phyloP scores from a whole-genome alignment of 306 rosid species.

The Begonia fuchsioides region DNA sequence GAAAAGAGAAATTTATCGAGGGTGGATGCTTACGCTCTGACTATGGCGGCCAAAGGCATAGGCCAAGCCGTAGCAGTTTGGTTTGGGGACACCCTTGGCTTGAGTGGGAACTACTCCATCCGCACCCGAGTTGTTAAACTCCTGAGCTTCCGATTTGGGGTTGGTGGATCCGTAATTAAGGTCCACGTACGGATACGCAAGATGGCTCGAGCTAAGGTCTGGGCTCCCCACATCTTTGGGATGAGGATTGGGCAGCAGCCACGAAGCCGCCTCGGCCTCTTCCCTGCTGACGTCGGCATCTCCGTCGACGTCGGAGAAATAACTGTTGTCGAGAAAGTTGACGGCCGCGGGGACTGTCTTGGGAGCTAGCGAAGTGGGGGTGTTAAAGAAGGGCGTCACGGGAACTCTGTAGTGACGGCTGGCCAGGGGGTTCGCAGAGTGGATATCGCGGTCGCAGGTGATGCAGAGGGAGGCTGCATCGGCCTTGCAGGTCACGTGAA shows the following conservation, averaged over 20 bases:
- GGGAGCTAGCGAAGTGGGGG: constrained; percentile 5
- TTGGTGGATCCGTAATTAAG: constrained; percentile 49
- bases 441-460: constrained; percentile 82
- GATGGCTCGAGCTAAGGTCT: constrained; percentile 50
- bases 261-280: constrained; percentile 89
- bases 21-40: constrained; percentile 61
- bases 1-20: neutral
- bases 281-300: constrained; percentile 54
- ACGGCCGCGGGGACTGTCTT: constrained; percentile 11
- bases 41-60: constrained; percentile 38
- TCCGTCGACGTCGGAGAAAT: constrained; percentile 37
- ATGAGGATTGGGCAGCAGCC: constrained; percentile 57
- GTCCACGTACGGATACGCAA: constrained; percentile 43
- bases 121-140: constrained; percentile 44
- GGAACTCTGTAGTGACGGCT: constrained; percentile 77
- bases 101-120: constrained; percentile 82
- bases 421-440: constrained; percentile 89
- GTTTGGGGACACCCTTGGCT: constrained; percentile 22
- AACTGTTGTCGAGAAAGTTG: constrained; percentile 38
- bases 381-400: constrained; percentile 30
- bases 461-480: constrained; percentile 86
- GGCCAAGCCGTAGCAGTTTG: constrained; percentile 26
- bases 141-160: constrained; percentile 41
- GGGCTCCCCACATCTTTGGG: constrained; percentile 31
- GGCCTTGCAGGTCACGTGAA: constrained; percentile 85